These are phyloP conservation scores for Toxicodendron radicans DNA, from an alignment of 345 rosid species.

Conservation along the genomic window DNA sequence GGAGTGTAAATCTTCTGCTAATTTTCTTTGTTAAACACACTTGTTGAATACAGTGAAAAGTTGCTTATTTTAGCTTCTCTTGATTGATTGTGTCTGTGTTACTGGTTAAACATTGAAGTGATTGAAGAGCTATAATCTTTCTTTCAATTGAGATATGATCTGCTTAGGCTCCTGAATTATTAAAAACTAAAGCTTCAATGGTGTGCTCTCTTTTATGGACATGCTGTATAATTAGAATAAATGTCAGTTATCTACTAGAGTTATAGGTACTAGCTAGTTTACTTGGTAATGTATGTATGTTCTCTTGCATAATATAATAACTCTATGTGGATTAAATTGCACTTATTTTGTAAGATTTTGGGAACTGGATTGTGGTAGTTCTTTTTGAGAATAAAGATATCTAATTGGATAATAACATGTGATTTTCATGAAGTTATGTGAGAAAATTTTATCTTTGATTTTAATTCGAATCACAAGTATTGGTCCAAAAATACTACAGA, in stretches of 20 bases:
- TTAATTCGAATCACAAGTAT: neutral
- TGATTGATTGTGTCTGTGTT: neutral
- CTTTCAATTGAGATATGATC: too few species aligned
- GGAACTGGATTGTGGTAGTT: neutral
- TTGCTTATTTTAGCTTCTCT: too few species aligned
- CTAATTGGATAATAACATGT: too few species aligned
- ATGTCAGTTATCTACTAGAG: neutral
- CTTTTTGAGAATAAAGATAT: too few species aligned
- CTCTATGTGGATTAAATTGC: neutral
- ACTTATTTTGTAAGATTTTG: neutral
- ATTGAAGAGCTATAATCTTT: neutral
- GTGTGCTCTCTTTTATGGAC: neutral
- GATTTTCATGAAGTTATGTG: neutral
- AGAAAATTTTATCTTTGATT: too few species aligned
- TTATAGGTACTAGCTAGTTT: neutral
- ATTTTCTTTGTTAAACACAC: too few species aligned
- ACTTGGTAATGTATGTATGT: neutral
- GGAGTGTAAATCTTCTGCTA: too few species aligned
- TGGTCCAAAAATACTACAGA: too few species aligned
- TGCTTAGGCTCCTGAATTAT: neutral
- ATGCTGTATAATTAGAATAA: neutral
- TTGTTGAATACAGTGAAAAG: too few species aligned
- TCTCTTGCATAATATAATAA: too few species aligned
- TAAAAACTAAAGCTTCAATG: neutral
- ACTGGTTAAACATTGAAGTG: neutral